Evolutionary conservation across 2,329 filamentous ascomycete genomes (phyloP), one percentile per base, ranked within the genome.

Genomic region (Pseudopyrenochaeta lycopersici): DNA sequence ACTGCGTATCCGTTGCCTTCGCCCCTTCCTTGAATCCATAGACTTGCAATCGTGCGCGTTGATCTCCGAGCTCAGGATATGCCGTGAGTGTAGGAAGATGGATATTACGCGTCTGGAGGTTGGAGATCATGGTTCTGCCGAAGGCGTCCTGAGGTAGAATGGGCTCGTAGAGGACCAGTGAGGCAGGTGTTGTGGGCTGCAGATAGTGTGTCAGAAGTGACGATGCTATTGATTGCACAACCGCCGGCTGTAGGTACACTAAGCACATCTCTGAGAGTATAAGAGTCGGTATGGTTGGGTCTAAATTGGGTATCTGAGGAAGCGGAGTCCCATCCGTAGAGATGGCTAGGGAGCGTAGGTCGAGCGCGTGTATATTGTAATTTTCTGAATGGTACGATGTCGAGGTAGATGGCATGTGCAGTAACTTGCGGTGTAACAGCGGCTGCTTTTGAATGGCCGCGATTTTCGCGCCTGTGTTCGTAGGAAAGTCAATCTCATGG

Each of bases 201-300:
- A 77, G 63, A 23, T 78, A 65, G 55, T 65, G 62, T 29, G 66
- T 65, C 11, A 72, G 60, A 18, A 78, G 63, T 10, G 67, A 64
- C 32, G 80, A 74, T 18, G 96, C 75, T 4, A 94, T 86, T 1
- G 78, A 76, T 32, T 82, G 80, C 0, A 92, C 89, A 46, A 88
- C 83, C 0, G 82, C 67, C 0, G 88, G 83, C 7, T 88, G 82
- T 1, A 99, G 84, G 70, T 99, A 99, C 73, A 95, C 91, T 29
- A 99, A 84, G 72, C 95, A 99, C 81, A 95, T 98, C 76, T 99
- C 95, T 0, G 94, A 98, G 6, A 99, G 82, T 20, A 99, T 77
- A 7, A 99, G 78, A 0, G 95, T 99, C 0, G 95, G 92, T 0
- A 91, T 66, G 20, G 71, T 85, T 66, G 63, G 76, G 70, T 78